phyloP scores from a whole-genome alignment of 2,329 filamentous ascomycete genomes.

The Colletotrichum viniferum region DNA sequence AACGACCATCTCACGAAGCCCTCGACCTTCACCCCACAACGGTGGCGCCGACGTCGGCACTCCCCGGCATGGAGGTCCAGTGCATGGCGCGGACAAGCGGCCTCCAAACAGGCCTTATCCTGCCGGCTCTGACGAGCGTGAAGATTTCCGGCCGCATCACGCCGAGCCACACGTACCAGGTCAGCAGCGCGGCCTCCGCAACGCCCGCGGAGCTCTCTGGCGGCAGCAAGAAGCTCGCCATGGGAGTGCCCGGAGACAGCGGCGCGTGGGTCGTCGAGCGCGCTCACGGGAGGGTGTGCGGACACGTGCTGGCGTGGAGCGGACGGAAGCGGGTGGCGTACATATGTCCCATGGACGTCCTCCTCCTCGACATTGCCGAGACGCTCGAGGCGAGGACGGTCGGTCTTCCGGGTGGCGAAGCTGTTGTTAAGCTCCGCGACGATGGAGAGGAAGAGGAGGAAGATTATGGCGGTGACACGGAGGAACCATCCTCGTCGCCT shows the following conservation, averaged over 20 bases:
- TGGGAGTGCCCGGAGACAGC: conserved; percentile 83
- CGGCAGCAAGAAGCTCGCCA: conserved; percentile 34
- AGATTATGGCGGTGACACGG: background rate
- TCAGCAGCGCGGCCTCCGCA: conserved; percentile 43
- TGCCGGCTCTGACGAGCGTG: conserved; percentile 79
- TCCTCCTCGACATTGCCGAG: conserved; percentile 83
- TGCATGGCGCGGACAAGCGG: conserved; percentile 89
- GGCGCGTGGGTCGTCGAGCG: conserved; percentile 93
- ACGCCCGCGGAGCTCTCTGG: conserved; percentile 2
- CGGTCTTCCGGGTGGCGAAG: conserved; percentile 68
- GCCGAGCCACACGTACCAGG: conserved; percentile 74
- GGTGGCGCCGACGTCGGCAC: conserved; percentile 61
- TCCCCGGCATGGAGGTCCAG: conserved; percentile 81
- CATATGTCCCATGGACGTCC: conserved; percentile 92
- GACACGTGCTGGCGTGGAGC: conserved; percentile 90
- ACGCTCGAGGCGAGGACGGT: conserved; percentile 74
- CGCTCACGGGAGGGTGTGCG: conserved; percentile 78
- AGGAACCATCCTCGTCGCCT: conserved; percentile 15
- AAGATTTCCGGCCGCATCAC: conserved; percentile 86
- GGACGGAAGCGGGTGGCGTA: conserved; percentile 82
- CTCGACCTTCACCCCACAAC: conserved; percentile 56
- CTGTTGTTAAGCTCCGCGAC: conserved; percentile 37
- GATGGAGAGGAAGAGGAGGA: conserved; percentile 14
- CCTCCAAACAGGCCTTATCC: conserved; percentile 77
- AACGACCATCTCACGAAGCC: conserved; percentile 27